Base-by-base conservation (phyloP, 176 grass and related monocot genomes). In the Guadua angustifolia region DNA sequence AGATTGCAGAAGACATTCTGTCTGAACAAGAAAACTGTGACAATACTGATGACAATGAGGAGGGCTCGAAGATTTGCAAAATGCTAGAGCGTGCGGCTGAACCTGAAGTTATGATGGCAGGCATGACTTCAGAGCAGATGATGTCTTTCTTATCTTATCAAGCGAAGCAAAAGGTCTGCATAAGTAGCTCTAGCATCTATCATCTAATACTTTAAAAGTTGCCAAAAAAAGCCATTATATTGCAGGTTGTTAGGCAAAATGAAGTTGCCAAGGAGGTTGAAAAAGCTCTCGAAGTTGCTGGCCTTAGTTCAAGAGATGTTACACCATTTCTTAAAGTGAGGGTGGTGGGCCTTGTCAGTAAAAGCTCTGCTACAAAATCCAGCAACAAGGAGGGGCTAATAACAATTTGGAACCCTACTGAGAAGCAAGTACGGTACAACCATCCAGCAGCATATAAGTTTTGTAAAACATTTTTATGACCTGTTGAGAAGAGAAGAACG, bases 331-430 rank as follows among this genome's bases (percentile, higher is more conserved):
- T 98, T 87, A 98, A 93, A 95, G 84, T 95, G 32, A 94, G 87
- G 73, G 91, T 95, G 78, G 75, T 63, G 35, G 91, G 95, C 51
- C 83, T 98, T 90, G 62, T 56, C 16, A 64, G 83, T 61, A 93
- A 88, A 90, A 57, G 49, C 52, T 93, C 87, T 33, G 76, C 82
- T 73, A 82, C 84, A 69, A 93, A 90, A 63, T 16, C 26, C 33
- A 26, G 43, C 53, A 69, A 69, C 33, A 95, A 84, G 77, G 93
- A 93, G 78, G 93, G 93, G 66, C 44, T 95, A 71, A 74, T 95
- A 88, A 95, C 95, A 74, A 95, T 98, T 64, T 98, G 95, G 93
- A 93, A 90, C 49, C 95, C 93, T 85, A 95, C 89, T 24, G 93
- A 98, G 73, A 91, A 82, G 71, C 92, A 93, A 82, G 95, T 98